These are phyloP conservation scores for Telopea speciosissima DNA, from an alignment of 177 flowering plant species.

Conservation along the genomic window DNA sequence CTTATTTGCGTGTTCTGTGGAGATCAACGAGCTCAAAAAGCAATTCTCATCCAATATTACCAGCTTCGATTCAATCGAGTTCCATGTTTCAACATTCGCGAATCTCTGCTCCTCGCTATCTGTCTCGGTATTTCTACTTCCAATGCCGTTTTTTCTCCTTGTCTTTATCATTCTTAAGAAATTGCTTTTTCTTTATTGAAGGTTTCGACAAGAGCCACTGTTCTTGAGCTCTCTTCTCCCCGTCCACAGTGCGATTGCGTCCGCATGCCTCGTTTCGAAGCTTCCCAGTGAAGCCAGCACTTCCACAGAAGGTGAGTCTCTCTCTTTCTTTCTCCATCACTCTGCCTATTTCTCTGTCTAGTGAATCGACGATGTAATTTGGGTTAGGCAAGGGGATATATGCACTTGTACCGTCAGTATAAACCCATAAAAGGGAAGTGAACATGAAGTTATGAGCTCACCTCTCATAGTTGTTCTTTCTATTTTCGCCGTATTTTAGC, in stretches of 20 bases:
- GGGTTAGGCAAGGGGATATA: too few relatives aligned
- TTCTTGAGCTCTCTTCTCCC: constrained; percentile 10
- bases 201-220: not conserved
- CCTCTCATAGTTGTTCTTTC: too few relatives aligned
- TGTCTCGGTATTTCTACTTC: not conserved
- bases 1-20: constrained; percentile 8
- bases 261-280: constrained; percentile 38
- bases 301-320: constrained; percentile 20
- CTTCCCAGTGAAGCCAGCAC: constrained; percentile 23
- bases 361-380: too few relatives aligned
- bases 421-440: too few relatives aligned
- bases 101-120: constrained; percentile 1
- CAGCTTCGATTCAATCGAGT: not conserved
- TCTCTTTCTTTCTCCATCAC: not conserved
- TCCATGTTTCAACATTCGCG: not conserved
- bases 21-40: constrained; percentile 3
- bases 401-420: too few relatives aligned
- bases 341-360: not conserved
- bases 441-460: too few relatives aligned
- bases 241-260: constrained; percentile 23
- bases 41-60: not conserved
- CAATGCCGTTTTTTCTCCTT: not conserved
- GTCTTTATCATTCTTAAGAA: not conserved
- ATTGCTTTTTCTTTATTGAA: not conserved
- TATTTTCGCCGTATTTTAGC: too few relatives aligned